These are phyloP conservation scores for Neopestalotiopsis clavispora DNA, from an alignment of 2,329 filamentous ascomycete genomes.

Conservation along the genomic window DNA sequence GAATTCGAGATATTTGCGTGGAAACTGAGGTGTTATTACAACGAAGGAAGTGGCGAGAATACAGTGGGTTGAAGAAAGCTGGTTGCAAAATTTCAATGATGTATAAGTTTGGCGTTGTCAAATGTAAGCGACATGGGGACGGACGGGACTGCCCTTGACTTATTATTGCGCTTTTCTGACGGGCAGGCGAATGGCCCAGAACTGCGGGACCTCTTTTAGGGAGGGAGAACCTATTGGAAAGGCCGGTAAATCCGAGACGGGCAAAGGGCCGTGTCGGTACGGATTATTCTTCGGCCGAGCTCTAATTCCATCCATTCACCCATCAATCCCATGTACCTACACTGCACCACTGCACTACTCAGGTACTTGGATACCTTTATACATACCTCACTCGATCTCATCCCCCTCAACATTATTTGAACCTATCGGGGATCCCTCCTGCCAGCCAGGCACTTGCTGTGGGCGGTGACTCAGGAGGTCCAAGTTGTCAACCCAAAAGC, in stretches of 20 bases:
- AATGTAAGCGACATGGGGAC: conserved; percentile 2
- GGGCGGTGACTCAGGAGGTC: neutral
- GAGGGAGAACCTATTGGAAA: neutral
- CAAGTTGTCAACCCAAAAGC: neutral
- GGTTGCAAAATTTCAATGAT: neutral
- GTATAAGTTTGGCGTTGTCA: conserved; percentile 4
- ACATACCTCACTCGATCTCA: too few relatives aligned
- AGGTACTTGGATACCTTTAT: too few relatives aligned
- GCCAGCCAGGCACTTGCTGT: neutral
- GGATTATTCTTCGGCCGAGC: neutral
- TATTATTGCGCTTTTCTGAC: neutral
- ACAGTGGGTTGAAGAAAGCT: neutral
- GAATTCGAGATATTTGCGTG: neutral
- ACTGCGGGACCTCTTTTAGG: neutral
- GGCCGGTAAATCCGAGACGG: conserved; percentile 10
- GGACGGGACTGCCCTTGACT: neutral
- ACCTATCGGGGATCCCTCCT: neutral
- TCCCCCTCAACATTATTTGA: too few relatives aligned
- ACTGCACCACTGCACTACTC: too few relatives aligned
- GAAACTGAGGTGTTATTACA: neutral
- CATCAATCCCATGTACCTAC: neutral
- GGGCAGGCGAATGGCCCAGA: neutral
- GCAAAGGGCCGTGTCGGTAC: neutral
- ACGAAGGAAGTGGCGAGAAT: neutral
- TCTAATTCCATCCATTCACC: neutral